These are phyloP conservation scores for Cordyceps pruinosa DNA, from an alignment of 2,329 filamentous ascomycete species.

Conservation along the genomic window DNA sequence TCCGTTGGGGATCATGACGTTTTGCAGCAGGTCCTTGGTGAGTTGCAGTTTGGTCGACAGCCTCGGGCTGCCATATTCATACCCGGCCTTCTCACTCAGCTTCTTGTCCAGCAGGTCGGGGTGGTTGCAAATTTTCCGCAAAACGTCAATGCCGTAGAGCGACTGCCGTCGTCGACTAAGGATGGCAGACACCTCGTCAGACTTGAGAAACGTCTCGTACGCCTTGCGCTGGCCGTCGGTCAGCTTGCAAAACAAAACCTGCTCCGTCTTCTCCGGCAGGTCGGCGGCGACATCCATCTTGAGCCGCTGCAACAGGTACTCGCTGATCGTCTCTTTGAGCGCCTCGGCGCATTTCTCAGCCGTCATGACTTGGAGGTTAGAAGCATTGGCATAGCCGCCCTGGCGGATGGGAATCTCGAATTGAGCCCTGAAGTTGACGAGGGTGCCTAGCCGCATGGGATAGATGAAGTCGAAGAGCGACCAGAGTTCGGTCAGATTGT, in stretches of 20 bases:
- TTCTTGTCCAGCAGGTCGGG: slow-evolving; percentile 73
- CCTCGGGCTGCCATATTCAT: slow-evolving; percentile 68
- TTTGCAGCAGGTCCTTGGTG: slow-evolving; percentile 73
- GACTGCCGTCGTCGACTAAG: slow-evolving; percentile 67
- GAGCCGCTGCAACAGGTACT: slow-evolving; percentile 84
- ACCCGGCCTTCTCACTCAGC: slow-evolving; percentile 50
- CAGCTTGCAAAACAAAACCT: slow-evolving; percentile 92
- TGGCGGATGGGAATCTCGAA: slow-evolving; percentile 92
- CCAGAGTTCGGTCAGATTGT: slow-evolving; percentile 92
- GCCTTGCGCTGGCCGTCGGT: slow-evolving; percentile 68
- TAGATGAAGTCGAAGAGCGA: slow-evolving; percentile 97
- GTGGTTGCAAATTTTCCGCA: slow-evolving; percentile 97
- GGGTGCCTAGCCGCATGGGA: slow-evolving; percentile 86
- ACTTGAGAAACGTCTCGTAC: slow-evolving; percentile 75
- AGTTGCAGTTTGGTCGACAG: slow-evolving; percentile 97
- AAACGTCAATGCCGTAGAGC: slow-evolving; percentile 81
- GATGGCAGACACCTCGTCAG: slow-evolving; percentile 80
- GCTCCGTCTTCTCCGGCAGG: slow-evolving; percentile 90
- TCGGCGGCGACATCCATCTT: slow-evolving; percentile 93
- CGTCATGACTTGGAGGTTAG: slow-evolving; percentile 88
- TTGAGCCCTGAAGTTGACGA: slow-evolving; percentile 82
- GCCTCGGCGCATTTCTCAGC: slow-evolving; percentile 92
- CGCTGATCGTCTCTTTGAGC: slow-evolving; percentile 86
- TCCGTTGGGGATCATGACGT: slow-evolving; percentile 78
- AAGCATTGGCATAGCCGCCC: slow-evolving; percentile 92